Evolutionary conservation across 306 rosid species (phyloP).

Genomic region (Sicyos baderoa): DNA sequence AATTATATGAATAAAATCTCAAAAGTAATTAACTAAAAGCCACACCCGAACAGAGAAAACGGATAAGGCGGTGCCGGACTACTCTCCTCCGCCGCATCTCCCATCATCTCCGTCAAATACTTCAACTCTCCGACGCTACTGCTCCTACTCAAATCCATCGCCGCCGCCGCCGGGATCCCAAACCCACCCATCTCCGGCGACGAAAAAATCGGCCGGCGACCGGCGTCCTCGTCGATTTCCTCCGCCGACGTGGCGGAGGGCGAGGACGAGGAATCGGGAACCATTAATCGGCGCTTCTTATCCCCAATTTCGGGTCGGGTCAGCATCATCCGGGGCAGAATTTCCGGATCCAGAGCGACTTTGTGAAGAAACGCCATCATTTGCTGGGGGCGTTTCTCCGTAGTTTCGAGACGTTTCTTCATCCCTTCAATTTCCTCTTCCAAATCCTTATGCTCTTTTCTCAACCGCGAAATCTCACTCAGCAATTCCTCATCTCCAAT

Average conservation of each 20-base stretch:
- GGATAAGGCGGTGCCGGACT: constrained; percentile 75
- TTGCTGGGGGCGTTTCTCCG: constrained; percentile 71
- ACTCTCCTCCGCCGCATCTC: constrained; percentile 34
- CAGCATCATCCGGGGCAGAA: constrained; percentile 46
- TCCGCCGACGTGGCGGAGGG: background rate
- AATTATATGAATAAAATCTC: constrained; percentile 24
- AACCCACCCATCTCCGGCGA: background rate
- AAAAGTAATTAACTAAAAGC: constrained; percentile 35
- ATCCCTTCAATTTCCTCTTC: constrained; percentile 59
- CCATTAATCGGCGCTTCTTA: constrained; percentile 38
- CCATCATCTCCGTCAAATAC: constrained; percentile 42
- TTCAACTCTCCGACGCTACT: constrained; percentile 29
- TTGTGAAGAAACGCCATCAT: constrained; percentile 75
- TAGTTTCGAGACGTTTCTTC: constrained; percentile 61
- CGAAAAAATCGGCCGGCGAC: background rate
- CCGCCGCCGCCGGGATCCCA: constrained; percentile 4
- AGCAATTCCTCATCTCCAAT: constrained; percentile 43
- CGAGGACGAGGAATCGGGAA: constrained; percentile 17
- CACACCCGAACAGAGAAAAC: constrained; percentile 73
- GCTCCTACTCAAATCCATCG: constrained; percentile 22
- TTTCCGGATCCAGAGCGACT: constrained; percentile 65
- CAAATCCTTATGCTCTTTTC: constrained; percentile 57
- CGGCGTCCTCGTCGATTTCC: constrained; percentile 14
- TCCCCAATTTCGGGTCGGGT: constrained; percentile 17
- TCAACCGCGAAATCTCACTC: constrained; percentile 58